A percentile compares a stretch with the other conserved stretches of the same genome.
phyloP scores from a whole-genome alignment of 306 rosid species.

The Benincasa hispida region DNA sequence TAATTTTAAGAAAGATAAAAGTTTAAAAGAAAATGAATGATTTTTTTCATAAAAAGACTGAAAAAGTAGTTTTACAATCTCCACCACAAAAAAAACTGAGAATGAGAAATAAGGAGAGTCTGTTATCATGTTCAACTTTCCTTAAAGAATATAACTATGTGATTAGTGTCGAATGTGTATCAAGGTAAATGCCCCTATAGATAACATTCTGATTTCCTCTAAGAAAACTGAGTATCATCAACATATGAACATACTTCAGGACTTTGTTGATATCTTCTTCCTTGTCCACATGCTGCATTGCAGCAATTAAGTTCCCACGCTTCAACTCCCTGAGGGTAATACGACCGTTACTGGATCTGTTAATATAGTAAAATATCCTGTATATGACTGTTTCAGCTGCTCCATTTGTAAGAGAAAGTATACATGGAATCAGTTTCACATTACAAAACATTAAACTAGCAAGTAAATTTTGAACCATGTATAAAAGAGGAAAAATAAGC shows the following conservation, averaged over 20 bases:
- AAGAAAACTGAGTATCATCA: neutral
- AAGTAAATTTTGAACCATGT: neutral
- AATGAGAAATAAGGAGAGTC: neutral
- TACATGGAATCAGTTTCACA: neutral
- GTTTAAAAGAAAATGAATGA: neutral
- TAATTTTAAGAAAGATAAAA: neutral
- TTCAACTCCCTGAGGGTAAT: constrained; percentile 90
- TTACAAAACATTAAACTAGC: neutral
- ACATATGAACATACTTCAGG: constrained; percentile 46
- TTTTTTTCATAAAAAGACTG: neutral
- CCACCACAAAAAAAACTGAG: neutral
- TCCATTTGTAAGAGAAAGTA: constrained; percentile 19
- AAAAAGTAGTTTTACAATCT: neutral
- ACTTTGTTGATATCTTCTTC: constrained; percentile 98
- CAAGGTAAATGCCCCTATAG: neutral
- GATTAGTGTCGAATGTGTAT: neutral
- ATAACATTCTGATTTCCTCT: neutral
- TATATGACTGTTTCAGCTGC: constrained; percentile 99
- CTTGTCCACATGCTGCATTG: constrained; percentile 96
- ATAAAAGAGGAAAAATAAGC: neutral
- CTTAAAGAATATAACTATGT: neutral
- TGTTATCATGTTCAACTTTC: neutral
- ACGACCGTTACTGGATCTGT: constrained; percentile 75
- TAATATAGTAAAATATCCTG: constrained; percentile 91
- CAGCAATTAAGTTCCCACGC: constrained; percentile 90